Conservation (phyloP, 108 stramenopile species). For the Seminavis robusta region DNA sequence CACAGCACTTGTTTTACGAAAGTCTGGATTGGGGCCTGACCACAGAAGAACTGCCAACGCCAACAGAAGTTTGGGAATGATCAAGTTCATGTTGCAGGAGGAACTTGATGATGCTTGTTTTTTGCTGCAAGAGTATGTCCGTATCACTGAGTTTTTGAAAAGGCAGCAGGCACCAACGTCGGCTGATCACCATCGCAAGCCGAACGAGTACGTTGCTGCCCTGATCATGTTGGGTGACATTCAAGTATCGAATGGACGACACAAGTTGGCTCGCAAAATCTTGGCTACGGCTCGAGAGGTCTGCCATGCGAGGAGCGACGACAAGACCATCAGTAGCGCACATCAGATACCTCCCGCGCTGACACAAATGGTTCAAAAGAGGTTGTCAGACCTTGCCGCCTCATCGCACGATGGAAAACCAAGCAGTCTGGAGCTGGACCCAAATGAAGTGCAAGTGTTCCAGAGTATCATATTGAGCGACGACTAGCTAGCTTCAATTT, state of each 20-base stretch:
- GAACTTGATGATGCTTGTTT: constrained; percentile 18
- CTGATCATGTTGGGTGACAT: constrained; percentile 21
- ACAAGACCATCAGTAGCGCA: no score
- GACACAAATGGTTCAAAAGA: no score
- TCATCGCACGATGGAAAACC: neutral
- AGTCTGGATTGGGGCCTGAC: constrained; percentile 11
- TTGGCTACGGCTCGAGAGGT: constrained; percentile 12
- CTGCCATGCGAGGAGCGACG: no score
- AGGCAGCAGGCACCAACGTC: neutral
- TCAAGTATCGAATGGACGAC: constrained; percentile 4
- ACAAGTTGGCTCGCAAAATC: constrained; percentile 10
- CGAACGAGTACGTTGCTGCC: constrained; percentile 21
- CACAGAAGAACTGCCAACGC: constrained; percentile 13
- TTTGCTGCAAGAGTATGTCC: constrained; percentile 19
- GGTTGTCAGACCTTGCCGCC: no score
- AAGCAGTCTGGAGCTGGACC: neutral
- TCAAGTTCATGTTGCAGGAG: constrained; percentile 16
- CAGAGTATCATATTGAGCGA: constrained; percentile 4
- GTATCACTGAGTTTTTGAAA: constrained; percentile 7
- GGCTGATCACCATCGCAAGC: neutral
- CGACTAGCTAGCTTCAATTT: constrained; percentile 5
- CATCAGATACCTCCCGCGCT: no score
- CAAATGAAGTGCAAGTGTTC: neutral
- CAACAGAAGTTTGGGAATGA: constrained; percentile 18
- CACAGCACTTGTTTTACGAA: no score